These are phyloP conservation scores for Wallacemonas collosoma DNA, from an alignment of 208 protist species.

Conservation along the genomic window DNA sequence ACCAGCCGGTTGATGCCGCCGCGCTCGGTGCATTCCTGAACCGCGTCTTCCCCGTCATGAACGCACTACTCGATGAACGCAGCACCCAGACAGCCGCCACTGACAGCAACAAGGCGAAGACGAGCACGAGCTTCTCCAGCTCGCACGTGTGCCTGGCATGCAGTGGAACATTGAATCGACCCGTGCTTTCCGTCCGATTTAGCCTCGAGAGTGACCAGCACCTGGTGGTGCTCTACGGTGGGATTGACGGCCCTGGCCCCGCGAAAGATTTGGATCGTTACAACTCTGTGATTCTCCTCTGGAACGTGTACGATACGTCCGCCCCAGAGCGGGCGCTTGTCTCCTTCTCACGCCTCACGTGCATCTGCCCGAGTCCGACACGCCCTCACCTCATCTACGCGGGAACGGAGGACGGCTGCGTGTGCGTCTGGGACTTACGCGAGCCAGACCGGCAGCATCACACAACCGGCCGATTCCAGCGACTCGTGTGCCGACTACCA, in stretches of 20 bases:
- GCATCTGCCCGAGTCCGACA: conserved; percentile 59
- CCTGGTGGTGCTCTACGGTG: conserved; percentile 53
- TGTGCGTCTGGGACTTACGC: conserved; percentile 76
- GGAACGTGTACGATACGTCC: conserved; percentile 65
- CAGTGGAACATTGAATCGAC: conserved; percentile 43
- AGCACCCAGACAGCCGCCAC: conserved; percentile 1
- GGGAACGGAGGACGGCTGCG: conserved; percentile 67
- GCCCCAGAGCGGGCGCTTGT: conserved; percentile 70
- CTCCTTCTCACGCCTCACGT: conserved; percentile 47
- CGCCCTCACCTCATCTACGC: conserved; percentile 70
- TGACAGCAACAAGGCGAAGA: conserved; percentile 31
- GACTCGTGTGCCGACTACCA: conserved; percentile 51
- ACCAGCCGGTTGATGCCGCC: conserved; percentile 48
- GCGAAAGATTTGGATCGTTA: conserved; percentile 49
- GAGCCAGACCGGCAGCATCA: conserved; percentile 78
- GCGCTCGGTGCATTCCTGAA: conserved; percentile 62
- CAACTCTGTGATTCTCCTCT: conserved; percentile 71
- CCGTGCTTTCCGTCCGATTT: conserved; percentile 55
- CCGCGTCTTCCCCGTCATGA: conserved; percentile 69
- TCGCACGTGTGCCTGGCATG: conserved; percentile 54
- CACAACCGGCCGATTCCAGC: conserved; percentile 47
- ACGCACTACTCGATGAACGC: conserved; percentile 72
- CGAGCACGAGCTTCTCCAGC: conserved; percentile 56
- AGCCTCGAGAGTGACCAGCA: conserved; percentile 46
- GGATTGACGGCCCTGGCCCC: conserved; percentile 21